phyloP scores from a whole-genome alignment of 345 rosid species.

The Stellera chamaejasme region DNA sequence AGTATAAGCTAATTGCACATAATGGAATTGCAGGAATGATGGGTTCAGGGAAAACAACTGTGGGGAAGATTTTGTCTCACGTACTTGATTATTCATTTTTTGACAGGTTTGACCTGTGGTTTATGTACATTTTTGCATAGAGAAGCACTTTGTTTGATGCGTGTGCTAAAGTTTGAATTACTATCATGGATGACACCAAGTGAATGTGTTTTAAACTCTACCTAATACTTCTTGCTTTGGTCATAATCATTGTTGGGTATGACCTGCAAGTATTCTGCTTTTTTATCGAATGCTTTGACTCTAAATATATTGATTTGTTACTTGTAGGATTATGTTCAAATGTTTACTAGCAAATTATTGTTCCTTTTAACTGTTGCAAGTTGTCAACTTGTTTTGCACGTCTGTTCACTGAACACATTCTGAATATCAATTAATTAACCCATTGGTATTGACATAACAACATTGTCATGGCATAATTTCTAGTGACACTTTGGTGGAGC shows the following conservation, averaged over 20 bases:
- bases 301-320: background rate
- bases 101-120: conserved; percentile 59
- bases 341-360: background rate
- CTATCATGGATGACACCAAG: background rate
- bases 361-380: background rate
- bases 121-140: background rate
- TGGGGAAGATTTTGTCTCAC: conserved; percentile 70
- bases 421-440: background rate
- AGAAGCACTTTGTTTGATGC: background rate
- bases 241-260: background rate
- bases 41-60: conserved; percentile 98
- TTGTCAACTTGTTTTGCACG: background rate
- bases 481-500: conserved; percentile 76
- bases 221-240: background rate
- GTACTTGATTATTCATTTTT: conserved; percentile 63
- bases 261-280: background rate
- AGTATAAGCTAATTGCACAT: conserved; percentile 5
- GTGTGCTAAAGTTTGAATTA: background rate
- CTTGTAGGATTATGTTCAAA: background rate
- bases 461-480: conserved; percentile 6
- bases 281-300: background rate
- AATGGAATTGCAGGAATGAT: conserved; percentile 61
- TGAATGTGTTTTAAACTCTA: background rate
- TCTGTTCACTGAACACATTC: background rate
- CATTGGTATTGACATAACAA: conserved; percentile 1